Conservation (phyloP, 495 filamentous ascomycete genomes). For the Melanomma pulvis-pyrius region DNA sequence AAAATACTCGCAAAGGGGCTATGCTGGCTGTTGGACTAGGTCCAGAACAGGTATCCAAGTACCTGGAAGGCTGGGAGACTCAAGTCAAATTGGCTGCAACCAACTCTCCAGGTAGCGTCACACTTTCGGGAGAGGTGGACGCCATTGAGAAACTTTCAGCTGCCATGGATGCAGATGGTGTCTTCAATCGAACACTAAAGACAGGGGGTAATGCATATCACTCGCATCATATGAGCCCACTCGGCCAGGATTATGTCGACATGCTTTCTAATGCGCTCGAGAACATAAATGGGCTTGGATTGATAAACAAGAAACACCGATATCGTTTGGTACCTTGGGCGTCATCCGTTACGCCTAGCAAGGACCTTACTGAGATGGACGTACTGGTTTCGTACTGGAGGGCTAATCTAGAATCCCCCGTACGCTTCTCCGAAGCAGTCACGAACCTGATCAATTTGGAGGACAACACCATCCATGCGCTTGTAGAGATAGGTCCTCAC, state of each 20-base stretch:
- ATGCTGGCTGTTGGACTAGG: constrained; percentile 27
- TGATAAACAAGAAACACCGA: background rate
- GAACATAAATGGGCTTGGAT: background rate
- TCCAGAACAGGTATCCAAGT: background rate
- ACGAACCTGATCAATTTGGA: background rate
- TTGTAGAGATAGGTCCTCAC: constrained; percentile 35
- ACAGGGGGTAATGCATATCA: constrained; percentile 31
- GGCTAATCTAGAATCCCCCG: constrained; percentile 22
- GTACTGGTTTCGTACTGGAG: constrained; percentile 15
- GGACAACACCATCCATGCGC: background rate
- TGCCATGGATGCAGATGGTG: background rate
- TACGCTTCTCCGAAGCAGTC: constrained; percentile 21
- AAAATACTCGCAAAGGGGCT: background rate
- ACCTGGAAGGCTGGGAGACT: background rate
- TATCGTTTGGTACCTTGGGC: background rate
- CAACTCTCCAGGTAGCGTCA: constrained; percentile 28
- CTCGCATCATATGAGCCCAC: constrained; percentile 19
- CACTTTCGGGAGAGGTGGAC: constrained; percentile 12
- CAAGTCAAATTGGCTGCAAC: constrained; percentile 15
- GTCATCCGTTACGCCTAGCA: constrained; percentile 15
- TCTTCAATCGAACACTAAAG: constrained; percentile 10
- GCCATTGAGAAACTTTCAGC: background rate
- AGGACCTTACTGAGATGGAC: background rate
- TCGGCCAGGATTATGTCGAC: constrained; percentile 8
- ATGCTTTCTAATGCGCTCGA: background rate